A percentile compares a stretch with the other conserved stretches of the same genome.
phyloP scores from a whole-genome alignment of 805 yeast species.

The Suhomyces canberraensis region DNA sequence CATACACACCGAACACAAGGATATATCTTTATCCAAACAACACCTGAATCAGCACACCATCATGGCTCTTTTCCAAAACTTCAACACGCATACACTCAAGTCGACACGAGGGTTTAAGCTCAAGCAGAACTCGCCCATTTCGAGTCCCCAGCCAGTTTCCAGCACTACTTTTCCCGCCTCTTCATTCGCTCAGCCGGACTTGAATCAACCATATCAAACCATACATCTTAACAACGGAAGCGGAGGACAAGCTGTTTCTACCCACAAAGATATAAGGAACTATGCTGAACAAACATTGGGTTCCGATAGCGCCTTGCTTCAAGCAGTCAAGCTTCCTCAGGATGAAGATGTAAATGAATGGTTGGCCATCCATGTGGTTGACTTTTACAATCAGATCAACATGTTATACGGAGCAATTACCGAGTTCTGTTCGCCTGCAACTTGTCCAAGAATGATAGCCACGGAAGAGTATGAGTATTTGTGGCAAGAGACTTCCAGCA shows the following conservation, averaged over 20 bases:
- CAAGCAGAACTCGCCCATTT: slow-evolving; percentile 37
- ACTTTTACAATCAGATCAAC: slow-evolving; percentile 91
- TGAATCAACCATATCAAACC: slow-evolving; percentile 28
- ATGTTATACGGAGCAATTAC: slow-evolving; percentile 96
- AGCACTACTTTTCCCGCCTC: slow-evolving; percentile 31
- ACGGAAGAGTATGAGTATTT: slow-evolving; percentile 94
- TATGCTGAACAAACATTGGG: slow-evolving; percentile 96
- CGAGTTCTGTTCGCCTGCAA: slow-evolving; percentile 90
- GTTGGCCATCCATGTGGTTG: slow-evolving; percentile 97
- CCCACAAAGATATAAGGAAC: slow-evolving; percentile 72
- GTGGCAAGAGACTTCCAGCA: slow-evolving; percentile 76
- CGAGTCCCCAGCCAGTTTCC: slow-evolving; percentile 37
- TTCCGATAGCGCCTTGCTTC: slow-evolving; percentile 82
- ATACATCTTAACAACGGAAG: slow-evolving; percentile 16
- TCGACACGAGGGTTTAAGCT: slow-evolving; percentile 43
- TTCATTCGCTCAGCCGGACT: slow-evolving; percentile 14
- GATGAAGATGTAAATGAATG: slow-evolving; percentile 92
- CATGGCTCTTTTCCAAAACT: slow-evolving; percentile 43
- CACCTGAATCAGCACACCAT: neutral
- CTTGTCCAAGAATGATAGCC: slow-evolving; percentile 97
- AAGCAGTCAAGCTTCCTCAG: slow-evolving; percentile 89
- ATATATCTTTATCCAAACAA: neutral
- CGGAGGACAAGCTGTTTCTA: slow-evolving; percentile 34
- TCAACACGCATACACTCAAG: slow-evolving; percentile 41
- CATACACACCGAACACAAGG: neutral